A percentile compares a stretch with the other conserved stretches of the same genome.
Evolutionary conservation across 1,284 basidiomycete genomes (phyloP).

Genomic region (Boletus sp.): DNA sequence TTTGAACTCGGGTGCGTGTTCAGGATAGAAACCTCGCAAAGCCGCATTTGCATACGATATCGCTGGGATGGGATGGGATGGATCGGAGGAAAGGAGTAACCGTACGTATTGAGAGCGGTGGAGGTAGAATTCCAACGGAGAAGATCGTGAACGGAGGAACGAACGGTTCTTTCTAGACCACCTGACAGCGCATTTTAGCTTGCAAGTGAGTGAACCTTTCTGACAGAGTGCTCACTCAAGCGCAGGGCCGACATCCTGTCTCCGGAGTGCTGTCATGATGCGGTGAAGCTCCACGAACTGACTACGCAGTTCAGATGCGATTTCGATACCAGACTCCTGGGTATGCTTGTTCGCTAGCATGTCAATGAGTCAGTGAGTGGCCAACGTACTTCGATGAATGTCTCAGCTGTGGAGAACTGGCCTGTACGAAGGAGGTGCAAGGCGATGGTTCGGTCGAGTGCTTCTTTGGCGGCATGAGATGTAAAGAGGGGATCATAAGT

Average conservation of each 20-base stretch:
- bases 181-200: conserved; percentile 37
- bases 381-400: conserved; percentile 60
- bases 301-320: conserved; percentile 52
- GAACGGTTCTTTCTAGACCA: conserved; percentile 69
- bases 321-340: conserved; percentile 69
- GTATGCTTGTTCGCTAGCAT: conserved; percentile 1
- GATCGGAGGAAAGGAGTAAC: conserved; percentile 57
- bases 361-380: background rate
- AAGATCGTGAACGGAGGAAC: conserved; percentile 67
- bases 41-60: conserved; percentile 71
- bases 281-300: conserved; percentile 71
- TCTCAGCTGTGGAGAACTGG: conserved; percentile 69
- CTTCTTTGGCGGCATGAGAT: conserved; percentile 51
- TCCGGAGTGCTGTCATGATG: conserved; percentile 67
- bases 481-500: conserved; percentile 68
- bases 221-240: conserved; percentile 51
- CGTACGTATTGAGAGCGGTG: conserved; percentile 84
- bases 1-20: conserved; percentile 64
- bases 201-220: conserved; percentile 4
- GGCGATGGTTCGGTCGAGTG: conserved; percentile 73
- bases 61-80: conserved; percentile 53
- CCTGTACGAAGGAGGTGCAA: conserved; percentile 78
- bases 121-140: conserved; percentile 80
- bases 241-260: conserved; percentile 68
- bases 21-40: conserved; percentile 65